Conservation (phyloP, 1,284 basidiomycete species). For the Trametes pubescens region DNA sequence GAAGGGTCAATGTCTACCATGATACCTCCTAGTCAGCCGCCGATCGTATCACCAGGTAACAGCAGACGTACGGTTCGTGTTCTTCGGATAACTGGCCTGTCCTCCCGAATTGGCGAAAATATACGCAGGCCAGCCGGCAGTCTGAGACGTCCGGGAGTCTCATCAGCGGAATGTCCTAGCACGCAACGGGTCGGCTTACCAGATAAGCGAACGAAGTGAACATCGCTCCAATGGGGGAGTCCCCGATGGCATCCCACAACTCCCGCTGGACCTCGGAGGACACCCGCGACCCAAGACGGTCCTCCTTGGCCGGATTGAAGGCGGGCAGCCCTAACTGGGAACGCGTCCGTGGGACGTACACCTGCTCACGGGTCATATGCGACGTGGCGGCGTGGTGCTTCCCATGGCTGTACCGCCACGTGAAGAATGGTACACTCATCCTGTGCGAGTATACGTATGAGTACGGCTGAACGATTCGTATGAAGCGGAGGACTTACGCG, state of each 20-base stretch:
- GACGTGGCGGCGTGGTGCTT: slow-evolving; percentile 97
- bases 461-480: slow-evolving; percentile 10
- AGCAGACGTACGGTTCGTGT: slow-evolving; percentile 78
- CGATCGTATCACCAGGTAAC: slow-evolving; percentile 8
- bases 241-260: slow-evolving; percentile 89
- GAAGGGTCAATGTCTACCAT: slow-evolving; percentile 81
- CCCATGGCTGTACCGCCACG: slow-evolving; percentile 97
- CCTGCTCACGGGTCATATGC: slow-evolving; percentile 96
- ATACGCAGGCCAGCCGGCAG: slow-evolving; percentile 87
- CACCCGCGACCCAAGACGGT: slow-evolving; percentile 73
- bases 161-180: too few species aligned
- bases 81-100: slow-evolving; percentile 83
- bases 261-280: slow-evolving; percentile 79
- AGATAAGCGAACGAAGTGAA: slow-evolving; percentile 74
- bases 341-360: slow-evolving; percentile 93
- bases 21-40: background rate
- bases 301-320: slow-evolving; percentile 72
- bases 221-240: slow-evolving; percentile 89
- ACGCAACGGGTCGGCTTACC: slow-evolving; percentile 50
- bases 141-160: background rate
- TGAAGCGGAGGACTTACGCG: slow-evolving; percentile 53
- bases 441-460: slow-evolving; percentile 49
- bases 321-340: slow-evolving; percentile 72
- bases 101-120: slow-evolving; percentile 89
- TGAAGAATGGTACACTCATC: slow-evolving; percentile 96